Evolutionary conservation across 108 stramenopile species (phyloP).

Genomic region (Seminavis robusta): DNA sequence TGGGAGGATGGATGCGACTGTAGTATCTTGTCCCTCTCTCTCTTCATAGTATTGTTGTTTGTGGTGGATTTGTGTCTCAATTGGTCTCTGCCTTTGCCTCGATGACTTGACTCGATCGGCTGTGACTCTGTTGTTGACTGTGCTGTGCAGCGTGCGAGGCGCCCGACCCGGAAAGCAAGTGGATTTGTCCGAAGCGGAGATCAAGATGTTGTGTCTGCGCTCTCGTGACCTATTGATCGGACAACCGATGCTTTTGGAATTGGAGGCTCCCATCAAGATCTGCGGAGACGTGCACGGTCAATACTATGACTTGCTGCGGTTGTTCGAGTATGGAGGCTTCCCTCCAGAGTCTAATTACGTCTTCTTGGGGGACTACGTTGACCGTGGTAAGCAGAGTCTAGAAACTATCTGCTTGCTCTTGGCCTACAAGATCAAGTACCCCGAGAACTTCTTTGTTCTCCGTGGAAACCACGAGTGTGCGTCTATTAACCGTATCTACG

Average conservation of each 20-base stretch:
- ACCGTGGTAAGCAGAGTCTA: conserved; percentile 96
- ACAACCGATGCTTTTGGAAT: conserved; percentile 98
- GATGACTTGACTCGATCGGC: no score
- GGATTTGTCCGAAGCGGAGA: conserved; percentile 87
- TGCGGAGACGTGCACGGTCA: conserved; percentile 97
- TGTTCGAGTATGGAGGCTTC: conserved; percentile 98
- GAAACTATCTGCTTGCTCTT: conserved; percentile 97
- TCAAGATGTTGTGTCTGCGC: conserved; percentile 91
- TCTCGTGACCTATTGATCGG: conserved; percentile 90
- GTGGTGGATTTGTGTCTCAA: no score
- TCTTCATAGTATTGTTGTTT: background rate
- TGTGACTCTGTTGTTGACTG: conserved; percentile 2
- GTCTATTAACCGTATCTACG: conserved; percentile 99
- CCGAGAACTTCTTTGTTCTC: conserved; percentile 98
- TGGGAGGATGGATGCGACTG: background rate
- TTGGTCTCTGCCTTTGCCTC: no score
- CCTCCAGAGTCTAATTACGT: conserved; percentile 97
- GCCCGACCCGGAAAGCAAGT: conserved; percentile 89
- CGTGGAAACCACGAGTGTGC: conserved; percentile 99
- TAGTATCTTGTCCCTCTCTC: background rate
- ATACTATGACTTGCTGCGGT: conserved; percentile 96
- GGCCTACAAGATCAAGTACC: conserved; percentile 99
- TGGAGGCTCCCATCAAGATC: conserved; percentile 98
- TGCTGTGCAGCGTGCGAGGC: conserved; percentile 65
- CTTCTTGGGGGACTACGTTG: conserved; percentile 98